phyloP scores from a whole-genome alignment of 345 rosid species.

The Orychophragmus violaceus region DNA sequence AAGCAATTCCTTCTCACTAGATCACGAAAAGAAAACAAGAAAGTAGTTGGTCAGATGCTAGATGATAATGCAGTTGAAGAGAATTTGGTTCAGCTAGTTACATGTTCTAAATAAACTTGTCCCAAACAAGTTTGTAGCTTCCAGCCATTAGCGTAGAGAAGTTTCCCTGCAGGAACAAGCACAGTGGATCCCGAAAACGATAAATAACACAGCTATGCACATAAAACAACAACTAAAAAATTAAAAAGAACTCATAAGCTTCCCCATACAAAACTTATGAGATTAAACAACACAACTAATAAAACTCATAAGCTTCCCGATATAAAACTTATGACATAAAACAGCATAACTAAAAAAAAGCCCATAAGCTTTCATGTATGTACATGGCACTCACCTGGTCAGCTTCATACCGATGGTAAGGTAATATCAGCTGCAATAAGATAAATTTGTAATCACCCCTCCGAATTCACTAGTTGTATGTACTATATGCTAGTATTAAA shows the following conservation, averaged over 20 bases:
- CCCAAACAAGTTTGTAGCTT: slow-evolving; percentile 91
- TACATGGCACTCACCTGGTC: slow-evolving; percentile 72
- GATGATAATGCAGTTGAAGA: background rate
- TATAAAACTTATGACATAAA: background rate
- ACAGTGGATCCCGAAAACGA: too few species aligned
- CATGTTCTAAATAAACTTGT: slow-evolving; percentile 57
- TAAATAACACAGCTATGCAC: background rate
- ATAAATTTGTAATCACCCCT: slow-evolving; percentile 8
- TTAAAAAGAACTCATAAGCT: background rate
- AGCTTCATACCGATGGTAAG: slow-evolving; percentile 75
- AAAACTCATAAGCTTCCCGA: background rate
- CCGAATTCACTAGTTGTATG: slow-evolving; percentile 13
- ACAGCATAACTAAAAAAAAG: too few species aligned
- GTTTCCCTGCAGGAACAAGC: slow-evolving; percentile 60
- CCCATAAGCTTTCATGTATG: background rate
- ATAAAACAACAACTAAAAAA: background rate
- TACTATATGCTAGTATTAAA: too few species aligned
- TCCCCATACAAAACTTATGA: background rate
- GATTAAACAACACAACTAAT: background rate
- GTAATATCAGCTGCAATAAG: slow-evolving; percentile 64
- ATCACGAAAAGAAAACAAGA: background rate
- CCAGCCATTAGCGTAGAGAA: slow-evolving; percentile 79
- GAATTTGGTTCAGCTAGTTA: slow-evolving; percentile 18
- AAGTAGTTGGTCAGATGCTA: background rate
- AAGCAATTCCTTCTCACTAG: slow-evolving; percentile 58